A percentile compares a stretch with the other conserved stretches of the same genome.
These are phyloP conservation scores for Hanseniaspora meyeri DNA, from an alignment of 805 yeast genomes.

Conservation along the genomic window DNA sequence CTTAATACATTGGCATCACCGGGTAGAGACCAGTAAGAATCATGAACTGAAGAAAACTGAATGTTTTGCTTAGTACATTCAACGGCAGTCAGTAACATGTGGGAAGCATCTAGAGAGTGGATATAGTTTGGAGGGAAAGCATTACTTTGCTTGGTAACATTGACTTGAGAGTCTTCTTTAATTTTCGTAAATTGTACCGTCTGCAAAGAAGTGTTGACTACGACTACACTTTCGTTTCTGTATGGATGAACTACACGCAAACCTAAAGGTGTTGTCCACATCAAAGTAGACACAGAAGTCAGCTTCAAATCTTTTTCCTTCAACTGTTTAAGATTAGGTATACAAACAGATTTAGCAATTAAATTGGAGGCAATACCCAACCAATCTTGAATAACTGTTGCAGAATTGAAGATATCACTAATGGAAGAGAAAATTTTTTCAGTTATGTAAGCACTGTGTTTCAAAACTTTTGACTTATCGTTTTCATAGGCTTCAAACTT, in stretches of 20 bases:
- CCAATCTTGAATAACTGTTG: conserved; percentile 95
- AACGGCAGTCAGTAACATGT: conserved; percentile 81
- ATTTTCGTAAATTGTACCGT: conserved; percentile 83
- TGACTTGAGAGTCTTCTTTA: conserved; percentile 68
- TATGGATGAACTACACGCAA: conserved; percentile 96
- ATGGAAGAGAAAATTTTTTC: conserved; percentile 69
- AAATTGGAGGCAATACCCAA: conserved; percentile 72
- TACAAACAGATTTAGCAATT: conserved; percentile 63
- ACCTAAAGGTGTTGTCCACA: conserved; percentile 96
- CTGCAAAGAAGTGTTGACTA: conserved; percentile 72
- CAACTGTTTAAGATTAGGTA: conserved; percentile 42
- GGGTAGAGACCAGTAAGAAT: conserved; percentile 97
- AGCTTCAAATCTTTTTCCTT: conserved; percentile 26
- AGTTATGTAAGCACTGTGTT: conserved; percentile 44
- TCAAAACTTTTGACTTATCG: conserved; percentile 37
- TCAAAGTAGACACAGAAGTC: conserved; percentile 57
- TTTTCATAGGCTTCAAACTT: conserved; percentile 39
- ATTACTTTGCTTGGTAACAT: conserved; percentile 75
- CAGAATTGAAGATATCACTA: conserved; percentile 76
- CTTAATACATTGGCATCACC: conserved; percentile 66
- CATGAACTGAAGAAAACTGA: conserved; percentile 89
- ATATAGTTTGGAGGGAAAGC: conserved; percentile 94
- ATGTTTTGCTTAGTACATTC: conserved; percentile 55
- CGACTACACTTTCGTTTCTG: conserved; percentile 51
- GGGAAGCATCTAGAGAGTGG: conserved; percentile 93